Evolutionary conservation across 164 flowering plant genomes (phyloP).

Genomic region (Chimonanthus salicifolius): DNA sequence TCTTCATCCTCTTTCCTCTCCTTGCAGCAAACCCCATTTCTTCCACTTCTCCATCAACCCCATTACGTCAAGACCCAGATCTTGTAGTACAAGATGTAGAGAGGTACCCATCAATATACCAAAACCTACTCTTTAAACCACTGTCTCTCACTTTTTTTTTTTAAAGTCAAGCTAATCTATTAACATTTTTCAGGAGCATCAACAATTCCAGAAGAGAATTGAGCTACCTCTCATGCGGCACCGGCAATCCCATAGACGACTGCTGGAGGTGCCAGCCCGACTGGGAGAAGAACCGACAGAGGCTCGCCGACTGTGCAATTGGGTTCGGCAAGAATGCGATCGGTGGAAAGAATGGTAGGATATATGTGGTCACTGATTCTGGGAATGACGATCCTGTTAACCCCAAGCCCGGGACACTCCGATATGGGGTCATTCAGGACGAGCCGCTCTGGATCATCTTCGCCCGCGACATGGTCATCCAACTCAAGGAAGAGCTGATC

Average conservation of each 20-base stretch:
- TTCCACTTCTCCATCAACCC: conserved; percentile 15
- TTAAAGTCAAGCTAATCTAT: too few species aligned
- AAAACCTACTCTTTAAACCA: not conserved
- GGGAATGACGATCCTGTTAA: conserved; percentile 49
- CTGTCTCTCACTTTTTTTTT: not conserved
- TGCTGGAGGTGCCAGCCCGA: conserved; percentile 81
- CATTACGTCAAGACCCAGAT: conserved; percentile 45
- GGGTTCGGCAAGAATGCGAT: conserved; percentile 80
- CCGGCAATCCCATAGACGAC: conserved; percentile 79
- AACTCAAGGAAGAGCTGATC: conserved; percentile 58
- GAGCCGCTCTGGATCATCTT: conserved; percentile 80
- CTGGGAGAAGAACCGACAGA: conserved; percentile 61
- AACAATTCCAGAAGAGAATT: conserved; percentile 50
- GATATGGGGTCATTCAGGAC: conserved; percentile 52
- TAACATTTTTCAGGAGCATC: conserved; percentile 36
- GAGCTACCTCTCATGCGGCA: conserved; percentile 50
- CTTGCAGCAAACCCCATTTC: conserved; percentile 24
- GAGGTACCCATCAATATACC: conserved; percentile 30
- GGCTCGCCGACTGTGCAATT: conserved; percentile 64
- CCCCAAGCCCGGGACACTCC: conserved; percentile 64
- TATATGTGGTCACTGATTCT: conserved; percentile 64
- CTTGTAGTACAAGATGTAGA: conserved; percentile 52
- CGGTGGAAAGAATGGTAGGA: conserved; percentile 63
- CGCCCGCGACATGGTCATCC: conserved; percentile 60
- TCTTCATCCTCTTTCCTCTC: conserved; percentile 14